phyloP scores from a whole-genome alignment of 768 basidiomycete genomes.

The Ephemerocybe angulata region DNA sequence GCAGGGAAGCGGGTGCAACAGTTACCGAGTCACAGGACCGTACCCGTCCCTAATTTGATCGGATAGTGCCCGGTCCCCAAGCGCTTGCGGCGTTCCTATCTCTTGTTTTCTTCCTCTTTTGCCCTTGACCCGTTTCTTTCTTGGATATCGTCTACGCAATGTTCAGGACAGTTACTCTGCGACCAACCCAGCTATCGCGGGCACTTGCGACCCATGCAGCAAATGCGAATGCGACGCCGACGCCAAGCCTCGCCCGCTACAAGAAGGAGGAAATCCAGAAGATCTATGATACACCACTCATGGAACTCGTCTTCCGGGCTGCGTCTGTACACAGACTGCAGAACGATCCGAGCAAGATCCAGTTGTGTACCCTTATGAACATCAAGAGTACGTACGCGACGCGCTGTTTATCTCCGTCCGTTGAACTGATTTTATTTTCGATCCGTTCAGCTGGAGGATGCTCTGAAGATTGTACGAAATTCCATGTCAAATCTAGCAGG shows the following conservation, averaged over 20 bases:
- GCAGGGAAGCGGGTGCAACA: too few species aligned
- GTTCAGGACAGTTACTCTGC: conserved; percentile 18
- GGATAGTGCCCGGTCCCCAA: conserved; percentile 4
- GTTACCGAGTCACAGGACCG: too few species aligned
- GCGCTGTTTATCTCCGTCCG: conserved; percentile 22
- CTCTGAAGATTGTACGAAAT: conserved; percentile 81
- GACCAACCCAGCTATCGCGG: conserved; percentile 35
- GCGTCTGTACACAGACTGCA: conserved; percentile 80
- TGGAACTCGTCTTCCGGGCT: conserved; percentile 86
- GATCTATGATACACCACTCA: conserved; percentile 81
- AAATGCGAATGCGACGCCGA: conserved; percentile 20
- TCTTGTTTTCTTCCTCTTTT: not conserved
- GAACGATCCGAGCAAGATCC: conserved; percentile 87
- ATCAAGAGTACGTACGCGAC: conserved; percentile 78
- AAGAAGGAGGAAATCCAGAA: conserved; percentile 73
- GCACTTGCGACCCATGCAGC: conserved; percentile 63
- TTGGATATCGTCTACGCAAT: conserved; percentile 12
- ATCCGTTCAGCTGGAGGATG: conserved; percentile 81
- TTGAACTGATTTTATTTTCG: conserved; percentile 4
- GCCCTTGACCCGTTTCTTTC: conserved; percentile 33
- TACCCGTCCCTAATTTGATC: conserved; percentile 4
- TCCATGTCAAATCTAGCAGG: not conserved
- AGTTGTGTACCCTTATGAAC: conserved; percentile 97
- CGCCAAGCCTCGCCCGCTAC: conserved; percentile 44
- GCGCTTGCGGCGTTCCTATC: not conserved